Base-by-base conservation (phyloP, 306 rosid species). In the Vigna mungo region DNA sequence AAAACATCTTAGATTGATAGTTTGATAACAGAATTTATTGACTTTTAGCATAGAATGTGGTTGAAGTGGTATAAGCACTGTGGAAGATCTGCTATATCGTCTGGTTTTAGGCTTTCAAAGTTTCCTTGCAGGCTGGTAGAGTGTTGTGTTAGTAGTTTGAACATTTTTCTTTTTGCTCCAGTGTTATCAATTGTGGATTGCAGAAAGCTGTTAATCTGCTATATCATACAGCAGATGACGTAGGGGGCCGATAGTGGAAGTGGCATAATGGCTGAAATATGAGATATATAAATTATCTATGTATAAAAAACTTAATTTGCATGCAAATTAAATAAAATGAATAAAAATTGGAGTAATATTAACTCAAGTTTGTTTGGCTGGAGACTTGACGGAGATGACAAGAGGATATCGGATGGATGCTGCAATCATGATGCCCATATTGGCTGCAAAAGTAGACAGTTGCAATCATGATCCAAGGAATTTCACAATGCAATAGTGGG, bases 101-200 rank as follows among this genome's bases (percentile, higher is more conserved):
- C 20, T 30, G 43, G 25, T 16, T 34, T 62, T 62, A 16, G 23
- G 4, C 39, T 10, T 8, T 62, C 68, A 46, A 60, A 61, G 17
- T 61, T 61, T 43, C 46, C 23, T 61, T 62, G 68, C 9, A n/a
- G 25, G 36, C 14, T 61, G 46, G 47, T n/a, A 36, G 68, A 62
- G 68, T 34, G 15, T 34, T 16, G 68, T 62, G 46, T 41, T 9
- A 21, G 18, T 62, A 36, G 25, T 62, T n/a, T 62, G 68, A 16
- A 8, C 47, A n/a, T 1, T 44, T 36, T 41, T 62, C 68, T 32
- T 62, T 61, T 46, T 41, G 46, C 51, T 46, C n/a, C 51, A 14
- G 7, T 15, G 17, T 15, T 12, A 48, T 48, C 17, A 4, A 4
- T 48, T 48, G 53, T 48, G 17, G 53, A 15, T 15, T 13, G 53